Evolutionary conservation across 2,329 filamentous ascomycete genomes (phyloP), one percentile per base, ranked within the genome.

Genomic region (Cladosporium sp.): DNA sequence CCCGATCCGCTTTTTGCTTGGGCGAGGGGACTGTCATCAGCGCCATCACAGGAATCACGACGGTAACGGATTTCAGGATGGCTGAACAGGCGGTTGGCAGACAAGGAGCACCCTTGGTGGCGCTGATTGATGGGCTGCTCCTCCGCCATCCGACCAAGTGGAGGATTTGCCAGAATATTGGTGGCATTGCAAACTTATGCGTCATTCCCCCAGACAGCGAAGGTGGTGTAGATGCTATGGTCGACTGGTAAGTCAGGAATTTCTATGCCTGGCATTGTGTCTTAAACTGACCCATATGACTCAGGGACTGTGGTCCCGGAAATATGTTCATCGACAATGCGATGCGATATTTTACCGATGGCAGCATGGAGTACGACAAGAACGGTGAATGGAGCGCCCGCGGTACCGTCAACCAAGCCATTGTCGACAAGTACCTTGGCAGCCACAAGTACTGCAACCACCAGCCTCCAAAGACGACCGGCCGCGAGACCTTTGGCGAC

Each of bases 31-130:
- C 70, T 7, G 68, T 80, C 55, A 66, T 82, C 7, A 74, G 77
- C 12, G 66, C 73, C 0, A 69, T 74, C 19, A 81, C 77, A 0
- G 76, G 77, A 11, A 73, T 81, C 58, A 83, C 77, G 3, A 73
- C 76, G 2, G 75, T 80, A 30, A 80, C 76, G 6, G 78, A 80
- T 56, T 80, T 81, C 58, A 67, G 76, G 8, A 66, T 80, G 45
- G 70, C 70, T n/a, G 77, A 80, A 54, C 75, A 77, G 62, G 73
- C 76, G 2, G 73, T 70, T 8, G 74, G 75, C 5, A 69, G 75
- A 27, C 77, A 79, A 57, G 76, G 75, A 4, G 74, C 77, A 2
- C 76, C 78, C 1, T 68, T 80, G n/a, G 74, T 78, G 45, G 75
- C 73, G 19, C 78, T 81, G 54, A 76, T 82, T 55, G 77, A 82